Conservation (phyloP, 176 grass and related monocot species). For the Hordeum marinum region DNA sequence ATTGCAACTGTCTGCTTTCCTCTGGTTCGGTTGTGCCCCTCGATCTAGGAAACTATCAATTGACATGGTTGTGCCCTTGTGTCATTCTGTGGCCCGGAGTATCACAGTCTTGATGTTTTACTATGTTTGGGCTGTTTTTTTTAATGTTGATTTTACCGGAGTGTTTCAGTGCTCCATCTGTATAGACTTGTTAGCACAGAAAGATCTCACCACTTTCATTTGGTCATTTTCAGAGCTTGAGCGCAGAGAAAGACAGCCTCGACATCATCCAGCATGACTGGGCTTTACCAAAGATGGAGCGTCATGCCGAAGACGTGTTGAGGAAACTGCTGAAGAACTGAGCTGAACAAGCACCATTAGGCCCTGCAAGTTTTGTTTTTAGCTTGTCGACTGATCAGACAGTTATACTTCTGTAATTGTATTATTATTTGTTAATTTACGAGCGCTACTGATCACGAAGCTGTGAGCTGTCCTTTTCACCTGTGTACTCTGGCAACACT, state of each 20-base stretch:
- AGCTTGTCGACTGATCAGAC: slow-evolving; percentile 23
- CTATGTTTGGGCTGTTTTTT: background rate
- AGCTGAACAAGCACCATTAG: background rate
- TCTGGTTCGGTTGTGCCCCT: background rate
- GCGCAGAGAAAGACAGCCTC: slow-evolving; percentile 90
- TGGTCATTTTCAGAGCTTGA: slow-evolving; percentile 57
- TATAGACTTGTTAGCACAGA: background rate
- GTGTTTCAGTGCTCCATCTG: background rate
- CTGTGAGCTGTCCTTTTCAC: background rate
- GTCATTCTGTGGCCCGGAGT: background rate
- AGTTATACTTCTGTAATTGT: slow-evolving; percentile 19
- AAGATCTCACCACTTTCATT: slow-evolving; percentile 2
- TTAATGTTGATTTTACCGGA: background rate
- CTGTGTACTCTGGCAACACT: background rate
- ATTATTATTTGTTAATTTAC: slow-evolving; percentile 17
- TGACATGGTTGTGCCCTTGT: background rate
- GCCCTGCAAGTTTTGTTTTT: slow-evolving; percentile 28
- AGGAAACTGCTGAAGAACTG: slow-evolving; percentile 73
- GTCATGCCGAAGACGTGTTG: slow-evolving; percentile 62
- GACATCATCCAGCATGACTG: slow-evolving; percentile 98
- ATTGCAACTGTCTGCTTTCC: background rate
- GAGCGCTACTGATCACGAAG: slow-evolving; percentile 5
- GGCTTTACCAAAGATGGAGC: slow-evolving; percentile 81
- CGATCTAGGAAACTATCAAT: background rate
- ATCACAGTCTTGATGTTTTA: background rate